These are phyloP conservation scores for Talaromyces wortmannii DNA, from an alignment of 495 filamentous ascomycete genomes.

Conservation along the genomic window DNA sequence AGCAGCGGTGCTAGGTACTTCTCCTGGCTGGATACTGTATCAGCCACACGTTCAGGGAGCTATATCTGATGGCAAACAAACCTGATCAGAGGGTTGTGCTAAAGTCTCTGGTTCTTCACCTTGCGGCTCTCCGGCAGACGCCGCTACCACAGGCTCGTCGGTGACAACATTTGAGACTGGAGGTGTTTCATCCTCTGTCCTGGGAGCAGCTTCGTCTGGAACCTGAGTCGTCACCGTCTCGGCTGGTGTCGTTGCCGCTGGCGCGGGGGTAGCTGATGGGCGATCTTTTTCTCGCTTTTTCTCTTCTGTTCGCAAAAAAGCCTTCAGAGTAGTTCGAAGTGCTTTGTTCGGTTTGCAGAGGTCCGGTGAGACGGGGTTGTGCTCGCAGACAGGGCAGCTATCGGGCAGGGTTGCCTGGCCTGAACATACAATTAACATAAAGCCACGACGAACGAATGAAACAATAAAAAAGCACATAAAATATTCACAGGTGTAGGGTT, in stretches of 20 bases:
- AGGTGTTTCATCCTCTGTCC: too few relatives aligned
- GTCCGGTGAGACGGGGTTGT: slow-evolving; percentile 74
- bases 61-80: background rate
- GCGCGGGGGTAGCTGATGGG: slow-evolving; percentile 26
- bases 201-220: background rate
- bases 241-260: slow-evolving; percentile 13
- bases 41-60: background rate
- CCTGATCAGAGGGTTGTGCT: background rate
- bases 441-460: background rate
- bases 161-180: background rate
- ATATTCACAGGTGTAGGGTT: too few relatives aligned
- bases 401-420: slow-evolving; percentile 71
- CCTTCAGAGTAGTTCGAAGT: slow-evolving; percentile 79
- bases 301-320: slow-evolving; percentile 79
- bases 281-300: slow-evolving; percentile 70
- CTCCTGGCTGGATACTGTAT: background rate
- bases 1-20: background rate
- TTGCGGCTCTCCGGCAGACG: background rate
- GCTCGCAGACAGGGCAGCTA: slow-evolving; percentile 88
- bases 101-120: background rate
- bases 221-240: slow-evolving; percentile 12
- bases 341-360: slow-evolving; percentile 86
- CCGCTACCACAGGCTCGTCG: background rate
- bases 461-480: background rate
- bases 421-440: slow-evolving; percentile 28